These are phyloP conservation scores for Neocallimastix lanati DNA, from an alignment of 192 early-diverging fungal species.

Conservation along the genomic window DNA sequence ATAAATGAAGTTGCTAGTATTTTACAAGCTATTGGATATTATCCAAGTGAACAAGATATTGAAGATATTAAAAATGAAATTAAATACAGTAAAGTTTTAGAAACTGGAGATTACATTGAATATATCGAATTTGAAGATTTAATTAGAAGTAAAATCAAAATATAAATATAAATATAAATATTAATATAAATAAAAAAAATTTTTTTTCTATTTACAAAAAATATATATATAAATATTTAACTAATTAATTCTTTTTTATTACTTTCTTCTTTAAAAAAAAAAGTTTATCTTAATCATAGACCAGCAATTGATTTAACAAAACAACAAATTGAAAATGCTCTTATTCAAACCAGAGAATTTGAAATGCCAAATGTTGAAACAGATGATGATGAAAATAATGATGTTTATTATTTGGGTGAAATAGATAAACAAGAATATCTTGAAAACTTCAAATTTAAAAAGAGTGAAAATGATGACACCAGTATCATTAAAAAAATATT, in stretches of 20 bases:
- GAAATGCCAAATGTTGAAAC: neutral
- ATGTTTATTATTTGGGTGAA: slow-evolving; percentile 3
- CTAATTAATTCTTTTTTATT: no score
- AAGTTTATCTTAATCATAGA: slow-evolving; percentile 38
- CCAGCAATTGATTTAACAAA: slow-evolving; percentile 17
- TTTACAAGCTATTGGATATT: slow-evolving; percentile 42
- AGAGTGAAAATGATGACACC: neutral
- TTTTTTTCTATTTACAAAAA: no score
- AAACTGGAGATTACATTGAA: slow-evolving; percentile 8
- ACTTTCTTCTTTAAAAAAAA: no score
- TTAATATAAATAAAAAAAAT: no score
- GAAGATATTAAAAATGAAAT: slow-evolving; percentile 43
- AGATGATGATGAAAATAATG: neutral
- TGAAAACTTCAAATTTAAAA: neutral
- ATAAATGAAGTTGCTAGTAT: slow-evolving; percentile 23
- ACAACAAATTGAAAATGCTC: slow-evolving; percentile 17
- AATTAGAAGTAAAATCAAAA: slow-evolving; percentile 18
- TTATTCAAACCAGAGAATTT: slow-evolving; percentile 12
- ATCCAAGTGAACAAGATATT: slow-evolving; percentile 26
- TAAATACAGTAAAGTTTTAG: slow-evolving; percentile 16
- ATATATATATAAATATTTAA: no score
- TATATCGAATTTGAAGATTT: slow-evolving; percentile 26
- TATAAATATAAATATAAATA: neutral
- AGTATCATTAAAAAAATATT: neutral
- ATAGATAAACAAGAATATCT: slow-evolving; percentile 6